A percentile compares a stretch with the other conserved stretches of the same genome.
Conservation (phyloP, 495 filamentous ascomycete species). For the Podospora appendiculata region DNA sequence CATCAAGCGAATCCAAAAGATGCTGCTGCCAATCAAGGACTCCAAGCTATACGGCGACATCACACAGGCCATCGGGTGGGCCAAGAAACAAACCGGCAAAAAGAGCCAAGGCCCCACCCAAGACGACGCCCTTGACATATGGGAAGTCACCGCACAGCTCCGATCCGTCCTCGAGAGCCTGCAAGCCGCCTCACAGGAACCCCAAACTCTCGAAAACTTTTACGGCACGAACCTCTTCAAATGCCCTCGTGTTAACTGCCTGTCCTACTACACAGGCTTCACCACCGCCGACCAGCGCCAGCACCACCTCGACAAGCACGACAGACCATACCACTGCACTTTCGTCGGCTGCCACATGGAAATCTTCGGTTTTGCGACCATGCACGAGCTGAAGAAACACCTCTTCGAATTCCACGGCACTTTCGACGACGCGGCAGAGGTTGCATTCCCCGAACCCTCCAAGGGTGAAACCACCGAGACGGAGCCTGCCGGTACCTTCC, state of each 20-base stretch:
- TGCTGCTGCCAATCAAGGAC: no score
- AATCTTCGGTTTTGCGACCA: conserved; percentile 25
- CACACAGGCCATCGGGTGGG: not conserved
- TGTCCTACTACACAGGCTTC: conserved; percentile 35
- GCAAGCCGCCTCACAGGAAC: not conserved
- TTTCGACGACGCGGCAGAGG: not conserved
- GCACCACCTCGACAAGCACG: conserved; percentile 27
- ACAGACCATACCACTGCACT: conserved; percentile 31
- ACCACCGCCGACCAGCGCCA: conserved; percentile 14
- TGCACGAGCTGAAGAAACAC: conserved; percentile 31
- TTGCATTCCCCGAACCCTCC: conserved; percentile 8
- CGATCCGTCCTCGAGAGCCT: not conserved
- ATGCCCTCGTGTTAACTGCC: conserved; percentile 32
- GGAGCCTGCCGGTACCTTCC: not conserved
- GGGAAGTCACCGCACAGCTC: not conserved
- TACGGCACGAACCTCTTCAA: conserved; percentile 34
- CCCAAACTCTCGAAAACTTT: conserved; percentile 12
- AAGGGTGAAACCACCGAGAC: not conserved
- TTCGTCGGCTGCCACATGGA: conserved; percentile 19
- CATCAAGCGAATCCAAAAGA: no score
- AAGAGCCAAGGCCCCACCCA: not conserved
- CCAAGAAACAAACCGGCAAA: not conserved
- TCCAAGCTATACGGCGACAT: not conserved
- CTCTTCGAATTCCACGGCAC: conserved; percentile 11
- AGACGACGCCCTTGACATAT: conserved; percentile 3